These are phyloP conservation scores for Annulohypoxylon nitens DNA, from an alignment of 495 filamentous ascomycete genomes.

Conservation along the genomic window DNA sequence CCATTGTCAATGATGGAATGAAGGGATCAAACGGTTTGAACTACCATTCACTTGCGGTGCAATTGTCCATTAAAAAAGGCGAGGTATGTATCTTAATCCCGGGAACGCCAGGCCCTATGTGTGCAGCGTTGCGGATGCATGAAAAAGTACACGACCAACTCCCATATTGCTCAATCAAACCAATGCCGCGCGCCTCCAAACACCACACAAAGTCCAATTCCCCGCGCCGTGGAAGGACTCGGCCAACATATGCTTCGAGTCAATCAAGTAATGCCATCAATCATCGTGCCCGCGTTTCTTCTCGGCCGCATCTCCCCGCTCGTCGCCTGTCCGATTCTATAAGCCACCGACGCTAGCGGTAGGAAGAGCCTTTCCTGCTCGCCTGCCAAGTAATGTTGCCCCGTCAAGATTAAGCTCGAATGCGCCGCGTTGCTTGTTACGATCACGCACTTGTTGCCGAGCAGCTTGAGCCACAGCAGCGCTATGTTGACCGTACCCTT, in stretches of 20 bases:
- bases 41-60: slow-evolving; percentile 17
- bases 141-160: slow-evolving; percentile 41
- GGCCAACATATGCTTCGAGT: slow-evolving; percentile 19
- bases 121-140: slow-evolving; percentile 39
- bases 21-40: slow-evolving; percentile 28
- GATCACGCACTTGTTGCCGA: slow-evolving; percentile 75
- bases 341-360: slow-evolving; percentile 55
- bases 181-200: slow-evolving; percentile 45
- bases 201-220: slow-evolving; percentile 24
- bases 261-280: slow-evolving; percentile 32
- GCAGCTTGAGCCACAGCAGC: slow-evolving; percentile 82
- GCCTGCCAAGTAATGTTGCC: slow-evolving; percentile 85
- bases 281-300: slow-evolving; percentile 15
- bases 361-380: slow-evolving; percentile 66
- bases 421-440: slow-evolving; percentile 71
- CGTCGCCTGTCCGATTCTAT: slow-evolving; percentile 50
- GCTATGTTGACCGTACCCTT: slow-evolving; percentile 86
- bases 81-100: slow-evolving; percentile 41
- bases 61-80: slow-evolving; percentile 21
- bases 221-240: slow-evolving; percentile 27
- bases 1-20: slow-evolving; percentile 17
- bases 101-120: slow-evolving; percentile 49
- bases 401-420: slow-evolving; percentile 95
- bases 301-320: slow-evolving; percentile 42
- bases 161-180: slow-evolving; percentile 48